phyloP scores from a whole-genome alignment of 306 rosid genomes.

The Malus orientalis region DNA sequence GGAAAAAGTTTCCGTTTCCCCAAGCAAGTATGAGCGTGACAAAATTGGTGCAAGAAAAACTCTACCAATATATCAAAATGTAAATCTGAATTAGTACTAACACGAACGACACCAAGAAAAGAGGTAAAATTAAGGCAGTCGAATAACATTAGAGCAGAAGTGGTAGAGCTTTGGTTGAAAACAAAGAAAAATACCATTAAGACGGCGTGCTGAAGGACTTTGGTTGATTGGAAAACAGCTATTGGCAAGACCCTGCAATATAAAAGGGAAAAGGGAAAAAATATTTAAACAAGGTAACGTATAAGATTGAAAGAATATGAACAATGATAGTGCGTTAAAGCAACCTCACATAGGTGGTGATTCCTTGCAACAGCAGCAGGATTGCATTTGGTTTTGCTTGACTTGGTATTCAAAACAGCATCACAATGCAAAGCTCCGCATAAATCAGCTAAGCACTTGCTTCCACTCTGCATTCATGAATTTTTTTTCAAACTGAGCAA shows the following conservation, averaged over 20 bases:
- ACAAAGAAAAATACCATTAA: slow-evolving; percentile 49
- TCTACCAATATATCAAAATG: slow-evolving; percentile 39
- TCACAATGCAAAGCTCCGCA: slow-evolving; percentile 96
- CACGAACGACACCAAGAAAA: background rate
- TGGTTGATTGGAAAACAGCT: slow-evolving; percentile 63
- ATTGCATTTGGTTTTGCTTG: slow-evolving; percentile 69
- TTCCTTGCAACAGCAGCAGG: slow-evolving; percentile 76
- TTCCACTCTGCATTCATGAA: slow-evolving; percentile 49
- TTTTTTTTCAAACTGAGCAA: background rate
- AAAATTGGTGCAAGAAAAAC: slow-evolving; percentile 85
- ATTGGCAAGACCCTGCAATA: slow-evolving; percentile 66
- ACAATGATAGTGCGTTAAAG: slow-evolving; percentile 13
- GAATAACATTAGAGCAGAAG: background rate
- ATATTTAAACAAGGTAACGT: background rate
- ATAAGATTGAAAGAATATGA: background rate
- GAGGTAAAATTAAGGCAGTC: background rate
- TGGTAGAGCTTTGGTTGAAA: slow-evolving; percentile 7
- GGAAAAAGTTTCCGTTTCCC: slow-evolving; percentile 72
- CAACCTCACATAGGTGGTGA: slow-evolving; percentile 91
- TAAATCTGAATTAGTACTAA: background rate
- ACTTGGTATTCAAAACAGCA: slow-evolving; percentile 42
- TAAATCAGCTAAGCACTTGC: slow-evolving; percentile 89
- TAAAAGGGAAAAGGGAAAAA: slow-evolving; percentile 7
- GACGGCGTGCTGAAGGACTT: slow-evolving; percentile 72
- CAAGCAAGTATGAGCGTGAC: slow-evolving; percentile 85